phyloP scores from a whole-genome alignment of 2,329 filamentous ascomycete genomes.

The Beauveria sp. region DNA sequence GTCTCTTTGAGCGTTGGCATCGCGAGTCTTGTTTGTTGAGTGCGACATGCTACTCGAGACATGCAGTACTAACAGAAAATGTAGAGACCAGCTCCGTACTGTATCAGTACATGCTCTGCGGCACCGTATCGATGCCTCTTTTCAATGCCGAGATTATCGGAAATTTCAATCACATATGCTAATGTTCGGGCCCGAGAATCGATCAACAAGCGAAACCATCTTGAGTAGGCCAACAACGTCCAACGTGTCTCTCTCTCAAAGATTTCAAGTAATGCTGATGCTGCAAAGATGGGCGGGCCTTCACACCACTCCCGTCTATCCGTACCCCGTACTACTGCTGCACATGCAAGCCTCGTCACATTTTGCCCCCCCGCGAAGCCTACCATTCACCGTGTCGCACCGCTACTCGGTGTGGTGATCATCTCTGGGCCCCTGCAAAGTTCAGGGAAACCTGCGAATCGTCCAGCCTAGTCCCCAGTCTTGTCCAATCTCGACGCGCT shows the following conservation, averaged over 20 bases:
- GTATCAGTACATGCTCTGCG: too few relatives aligned
- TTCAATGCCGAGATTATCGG: too few relatives aligned
- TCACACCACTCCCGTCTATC: neutral
- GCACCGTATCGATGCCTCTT: too few relatives aligned
- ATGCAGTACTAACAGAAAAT: neutral
- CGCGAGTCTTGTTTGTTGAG: neutral
- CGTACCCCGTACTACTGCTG: neutral
- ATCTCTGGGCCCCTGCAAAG: neutral
- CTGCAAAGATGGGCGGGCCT: neutral
- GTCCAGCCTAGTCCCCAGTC: neutral
- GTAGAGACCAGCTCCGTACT: too few relatives aligned
- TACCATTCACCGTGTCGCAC: neutral
- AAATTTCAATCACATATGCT: too few relatives aligned
- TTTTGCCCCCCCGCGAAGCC: neutral
- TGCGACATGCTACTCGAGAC: neutral
- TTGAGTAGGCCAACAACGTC: too few relatives aligned
- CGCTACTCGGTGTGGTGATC: conserved; percentile 5
- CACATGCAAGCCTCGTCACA: conserved; percentile 10
- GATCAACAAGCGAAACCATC: too few relatives aligned
- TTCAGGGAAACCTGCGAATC: neutral
- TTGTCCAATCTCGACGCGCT: conserved; percentile 6
- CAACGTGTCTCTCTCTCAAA: too few relatives aligned
- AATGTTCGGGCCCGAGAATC: too few relatives aligned
- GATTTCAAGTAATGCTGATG: too few relatives aligned
- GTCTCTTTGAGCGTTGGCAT: neutral